Evolutionary conservation across 306 rosid genomes (phyloP).

Genomic region (Malus orientalis): DNA sequence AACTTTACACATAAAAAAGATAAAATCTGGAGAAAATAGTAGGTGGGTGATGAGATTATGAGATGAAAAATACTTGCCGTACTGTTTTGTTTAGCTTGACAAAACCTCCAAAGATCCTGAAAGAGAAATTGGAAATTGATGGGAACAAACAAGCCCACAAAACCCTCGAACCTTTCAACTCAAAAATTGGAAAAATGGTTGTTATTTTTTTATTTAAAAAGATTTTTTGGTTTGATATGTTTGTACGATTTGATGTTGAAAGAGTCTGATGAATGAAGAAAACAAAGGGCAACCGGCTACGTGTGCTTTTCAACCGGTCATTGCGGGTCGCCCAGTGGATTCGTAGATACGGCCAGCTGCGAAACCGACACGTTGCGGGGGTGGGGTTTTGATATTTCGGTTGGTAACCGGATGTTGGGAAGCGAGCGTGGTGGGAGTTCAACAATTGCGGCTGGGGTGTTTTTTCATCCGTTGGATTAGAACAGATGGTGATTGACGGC

Average conservation of each 20-base stretch:
- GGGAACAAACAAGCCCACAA: conserved; percentile 19
- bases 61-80: conserved; percentile 24
- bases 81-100: conserved; percentile 17
- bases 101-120: conserved; percentile 15
- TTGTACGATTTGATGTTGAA: background rate
- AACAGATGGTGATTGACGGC: background rate
- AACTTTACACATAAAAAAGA: background rate
- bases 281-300: conserved; percentile 10
- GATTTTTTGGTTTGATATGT: background rate
- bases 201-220: background rate
- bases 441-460: conserved; percentile 25
- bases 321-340: conserved; percentile 2
- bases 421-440: conserved; percentile 1
- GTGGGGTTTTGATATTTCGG: background rate
- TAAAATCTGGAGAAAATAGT: background rate
- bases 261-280: conserved; percentile 12
- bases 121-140: conserved; percentile 15
- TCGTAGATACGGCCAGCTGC: background rate
- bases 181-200: background rate
- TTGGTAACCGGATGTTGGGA: conserved; percentile 2
- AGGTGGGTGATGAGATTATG: background rate
- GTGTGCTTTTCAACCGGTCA: background rate
- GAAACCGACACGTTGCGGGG: background rate
- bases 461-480: conserved; percentile 9
- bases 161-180: conserved; percentile 5